A percentile compares a stretch with the other conserved stretches of the same genome.
Conservation (phyloP, 176 grass and related monocot species). For the Triticum urartu region DNA sequence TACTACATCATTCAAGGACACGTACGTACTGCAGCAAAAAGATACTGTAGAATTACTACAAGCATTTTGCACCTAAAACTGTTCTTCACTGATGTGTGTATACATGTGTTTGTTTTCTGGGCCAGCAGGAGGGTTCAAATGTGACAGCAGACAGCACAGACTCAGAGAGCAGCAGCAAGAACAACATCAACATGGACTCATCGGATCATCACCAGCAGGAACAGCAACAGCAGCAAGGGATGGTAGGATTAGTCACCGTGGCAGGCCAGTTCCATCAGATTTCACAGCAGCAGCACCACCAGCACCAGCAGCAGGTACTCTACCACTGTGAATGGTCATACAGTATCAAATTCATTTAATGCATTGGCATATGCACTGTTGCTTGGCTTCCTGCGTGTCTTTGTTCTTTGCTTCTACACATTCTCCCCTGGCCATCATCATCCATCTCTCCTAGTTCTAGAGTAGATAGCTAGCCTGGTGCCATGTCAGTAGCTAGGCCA, state of each 20-base stretch:
- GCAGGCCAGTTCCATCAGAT: constrained; percentile 32
- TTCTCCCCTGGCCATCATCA: constrained; percentile 7
- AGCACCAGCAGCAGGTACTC: constrained; percentile 37
- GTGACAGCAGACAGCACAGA: constrained; percentile 44
- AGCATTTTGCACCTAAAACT: neutral
- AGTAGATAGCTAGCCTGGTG: neutral
- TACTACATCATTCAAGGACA: neutral
- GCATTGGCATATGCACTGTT: neutral
- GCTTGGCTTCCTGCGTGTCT: neutral
- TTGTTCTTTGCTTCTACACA: constrained; percentile 21
- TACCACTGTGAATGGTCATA: neutral
- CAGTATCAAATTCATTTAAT: neutral
- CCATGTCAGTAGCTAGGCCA: constrained; percentile 37
- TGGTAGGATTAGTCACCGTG: constrained; percentile 1
- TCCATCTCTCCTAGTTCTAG: neutral
- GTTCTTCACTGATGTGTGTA: neutral
- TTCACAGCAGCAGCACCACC: constrained; percentile 27
- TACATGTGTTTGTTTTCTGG: neutral
- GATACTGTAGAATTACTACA: neutral
- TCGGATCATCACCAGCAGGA: constrained; percentile 16
- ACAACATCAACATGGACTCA: constrained; percentile 37
- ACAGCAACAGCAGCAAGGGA: constrained; percentile 23
- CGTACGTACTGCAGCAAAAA: no score
- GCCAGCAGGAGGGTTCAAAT: constrained; percentile 40
- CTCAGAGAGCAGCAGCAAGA: constrained; percentile 57